phyloP scores from a whole-genome alignment of 495 filamentous ascomycete genomes.

The Penicillium steckii region DNA sequence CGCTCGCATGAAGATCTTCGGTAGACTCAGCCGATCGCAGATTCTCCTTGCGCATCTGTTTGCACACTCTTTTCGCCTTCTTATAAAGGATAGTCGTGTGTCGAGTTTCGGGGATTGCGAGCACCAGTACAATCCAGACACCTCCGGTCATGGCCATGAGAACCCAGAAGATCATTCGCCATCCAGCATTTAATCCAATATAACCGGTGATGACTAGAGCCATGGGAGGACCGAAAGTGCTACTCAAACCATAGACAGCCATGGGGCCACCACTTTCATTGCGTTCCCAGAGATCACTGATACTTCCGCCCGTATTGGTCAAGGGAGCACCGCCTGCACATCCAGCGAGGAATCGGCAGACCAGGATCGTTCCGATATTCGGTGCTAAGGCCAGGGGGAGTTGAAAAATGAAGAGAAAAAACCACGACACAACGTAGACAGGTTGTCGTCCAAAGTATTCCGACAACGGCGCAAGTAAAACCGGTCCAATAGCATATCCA shows the following conservation, averaged over 20 bases:
- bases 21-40: conserved; percentile 45
- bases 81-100: conserved; percentile 50
- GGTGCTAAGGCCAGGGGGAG: conserved; percentile 55
- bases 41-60: conserved; percentile 51
- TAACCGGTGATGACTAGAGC: conserved; percentile 45
- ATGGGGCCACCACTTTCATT: conserved; percentile 57
- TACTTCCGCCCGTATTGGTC: conserved; percentile 45
- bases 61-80: conserved; percentile 46
- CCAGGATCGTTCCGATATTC: conserved; percentile 53
- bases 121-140: conserved; percentile 37
- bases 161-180: conserved; percentile 47
- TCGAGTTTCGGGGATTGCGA: conserved; percentile 44
- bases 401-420: conserved; percentile 59
- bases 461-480: conserved; percentile 60
- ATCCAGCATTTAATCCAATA: conserved; percentile 35
- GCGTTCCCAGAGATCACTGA: conserved; percentile 40
- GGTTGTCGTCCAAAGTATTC: conserved; percentile 63
- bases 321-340: conserved; percentile 52
- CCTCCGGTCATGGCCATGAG: conserved; percentile 46
- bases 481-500: conserved; percentile 51
- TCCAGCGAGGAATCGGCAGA: conserved; percentile 57
- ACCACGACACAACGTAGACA: conserved; percentile 57
- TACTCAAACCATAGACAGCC: conserved; percentile 53
- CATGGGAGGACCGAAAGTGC: conserved; percentile 38
- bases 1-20: conserved; percentile 32